Base-by-base conservation (phyloP, 805 yeast species). In the Maudiozyma saulgeensis region DNA sequence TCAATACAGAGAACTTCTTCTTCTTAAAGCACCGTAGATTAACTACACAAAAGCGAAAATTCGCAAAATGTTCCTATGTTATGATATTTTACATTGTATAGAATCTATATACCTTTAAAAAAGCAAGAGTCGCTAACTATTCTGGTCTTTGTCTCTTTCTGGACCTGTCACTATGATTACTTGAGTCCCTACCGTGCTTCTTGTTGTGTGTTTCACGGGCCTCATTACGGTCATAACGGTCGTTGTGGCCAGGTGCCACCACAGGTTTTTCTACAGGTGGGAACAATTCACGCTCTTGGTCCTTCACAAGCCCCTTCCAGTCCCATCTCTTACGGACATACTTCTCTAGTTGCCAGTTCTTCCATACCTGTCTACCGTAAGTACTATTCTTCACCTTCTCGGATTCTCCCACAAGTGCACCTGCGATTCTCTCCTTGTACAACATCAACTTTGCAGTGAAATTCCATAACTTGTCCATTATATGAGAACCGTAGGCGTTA, bases 361-460 rank as follows among this genome's bases (percentile, higher is more conserved):
- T 87, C 98, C 97, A 93, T 1, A 93, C 98, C 58, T 81, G 76
- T 62, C 83, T 79, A 35, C 99, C 99, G 61, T 91, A 93, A 12
- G 73, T 77, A 61, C 96, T 86, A 52, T 82, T 87, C 69, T 93
- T 89, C 42, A 93, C 84, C 52, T 75, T 73, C 38, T 79, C 83
- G 39, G 82, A 76, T 41, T 81, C 76, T 16, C 71, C 74, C 26
- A 71, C 59, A 51, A 91, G 69, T 51, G 81, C 82, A 23, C 76
- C 75, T 0, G 95, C 96, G 52, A 91, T 77, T 56, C 91, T 76
- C 62, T 91, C 98, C 57, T 95, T 85, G 65, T 84, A 87, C 73
- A 84, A 79, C 51, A 87, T 87, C 61, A 90, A 73, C 49, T 82
- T 80, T 32, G 80, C 73, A 0, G 96, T 81, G 62, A 88, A 89